Base-by-base conservation (phyloP, 495 filamentous ascomycete genomes). In the Umbilicaria muhlenbergii region DNA sequence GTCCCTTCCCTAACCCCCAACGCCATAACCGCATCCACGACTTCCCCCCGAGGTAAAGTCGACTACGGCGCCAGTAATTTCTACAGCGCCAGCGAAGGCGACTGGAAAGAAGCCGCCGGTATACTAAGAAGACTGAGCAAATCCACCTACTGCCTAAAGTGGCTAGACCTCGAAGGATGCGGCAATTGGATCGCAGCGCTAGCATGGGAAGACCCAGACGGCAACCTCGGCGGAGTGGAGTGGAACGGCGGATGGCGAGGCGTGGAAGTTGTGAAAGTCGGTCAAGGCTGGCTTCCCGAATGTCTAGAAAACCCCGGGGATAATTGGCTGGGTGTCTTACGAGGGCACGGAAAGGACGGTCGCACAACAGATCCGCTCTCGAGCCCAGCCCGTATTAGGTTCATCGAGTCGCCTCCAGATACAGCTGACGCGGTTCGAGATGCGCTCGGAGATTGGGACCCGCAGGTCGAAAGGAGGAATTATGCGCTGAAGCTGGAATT, bases 111-210 rank as follows among this genome's bases (percentile, higher is more conserved):
- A 53, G 75, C 81, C 1, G 74, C 82, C 1, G 60, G 67, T 34
- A 61, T 91, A 3, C 61, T 93, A 2, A 71, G 78, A n/a, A 70
- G 73, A 11, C 65, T 94, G 0, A 81, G 79, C 42, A 66, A 66
- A 19, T 63, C 61, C 11, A 71, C 81, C 1, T 84, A 86, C 53
- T 71, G 75, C 37, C 66, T 94, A 2, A 73, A 83, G 56, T 87
- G 78, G 61, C 69, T 94, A 0, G 85, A 91, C 54, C 61, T 94
- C 12, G 82, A 81, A 45, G 86, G 84, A 13, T 94, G 86, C 57
- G 60, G 58, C 0, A 66, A 70, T 13, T 94, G 87, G 87, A 54
- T 74, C 28, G 58, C 61, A 3, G 82, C 81, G 1, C 58, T 93
- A n/a, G 59, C 51, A 11, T 73, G 66, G 60, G 18, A 37, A 17